A percentile compares a stretch with the other conserved stretches of the same genome.
These are phyloP conservation scores for Tricholoma hemisulphureum DNA, from an alignment of 768 basidiomycete genomes.

Conservation along the genomic window DNA sequence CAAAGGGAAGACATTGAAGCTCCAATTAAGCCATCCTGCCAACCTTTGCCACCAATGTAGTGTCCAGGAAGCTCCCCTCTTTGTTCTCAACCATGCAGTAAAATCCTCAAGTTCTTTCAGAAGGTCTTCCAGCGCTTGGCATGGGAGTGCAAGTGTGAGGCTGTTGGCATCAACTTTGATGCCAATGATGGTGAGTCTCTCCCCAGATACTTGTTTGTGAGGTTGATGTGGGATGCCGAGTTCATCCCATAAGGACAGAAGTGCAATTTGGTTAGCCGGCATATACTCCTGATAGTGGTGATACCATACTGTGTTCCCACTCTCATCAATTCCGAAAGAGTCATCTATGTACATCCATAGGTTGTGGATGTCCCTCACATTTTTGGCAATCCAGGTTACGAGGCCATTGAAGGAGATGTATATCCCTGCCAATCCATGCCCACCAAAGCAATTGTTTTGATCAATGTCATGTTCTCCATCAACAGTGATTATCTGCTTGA, in stretches of 20 bases:
- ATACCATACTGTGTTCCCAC: slow-evolving; percentile 24
- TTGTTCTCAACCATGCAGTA: background rate
- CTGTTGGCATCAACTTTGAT: slow-evolving; percentile 34
- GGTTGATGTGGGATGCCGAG: slow-evolving; percentile 38
- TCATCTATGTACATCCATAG: slow-evolving; percentile 35
- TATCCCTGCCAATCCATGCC: slow-evolving; percentile 20
- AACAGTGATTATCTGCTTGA: too few species aligned
- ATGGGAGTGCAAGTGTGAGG: slow-evolving; percentile 27
- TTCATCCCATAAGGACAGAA: slow-evolving; percentile 38
- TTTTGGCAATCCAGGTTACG: slow-evolving; percentile 35
- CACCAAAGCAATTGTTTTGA: slow-evolving; percentile 33
- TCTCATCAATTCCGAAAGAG: slow-evolving; percentile 21
- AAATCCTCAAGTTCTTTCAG: slow-evolving; percentile 10
- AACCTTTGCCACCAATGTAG: slow-evolving; percentile 28
- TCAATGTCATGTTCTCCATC: slow-evolving; percentile 30
- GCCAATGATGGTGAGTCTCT: slow-evolving; percentile 35
- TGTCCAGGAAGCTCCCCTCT: background rate
- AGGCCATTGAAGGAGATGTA: slow-evolving; percentile 28
- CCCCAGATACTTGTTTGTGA: slow-evolving; percentile 38
- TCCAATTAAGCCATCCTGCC: slow-evolving; percentile 39
- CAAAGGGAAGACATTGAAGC: slow-evolving; percentile 34
- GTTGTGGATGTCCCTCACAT: slow-evolving; percentile 13
- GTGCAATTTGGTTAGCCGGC: background rate
- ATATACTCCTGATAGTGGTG: slow-evolving; percentile 19
- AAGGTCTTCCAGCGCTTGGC: slow-evolving; percentile 8